These are phyloP conservation scores for Linnemannia schmuckeri DNA, from an alignment of 192 early-diverging fungal species.

Conservation along the genomic window DNA sequence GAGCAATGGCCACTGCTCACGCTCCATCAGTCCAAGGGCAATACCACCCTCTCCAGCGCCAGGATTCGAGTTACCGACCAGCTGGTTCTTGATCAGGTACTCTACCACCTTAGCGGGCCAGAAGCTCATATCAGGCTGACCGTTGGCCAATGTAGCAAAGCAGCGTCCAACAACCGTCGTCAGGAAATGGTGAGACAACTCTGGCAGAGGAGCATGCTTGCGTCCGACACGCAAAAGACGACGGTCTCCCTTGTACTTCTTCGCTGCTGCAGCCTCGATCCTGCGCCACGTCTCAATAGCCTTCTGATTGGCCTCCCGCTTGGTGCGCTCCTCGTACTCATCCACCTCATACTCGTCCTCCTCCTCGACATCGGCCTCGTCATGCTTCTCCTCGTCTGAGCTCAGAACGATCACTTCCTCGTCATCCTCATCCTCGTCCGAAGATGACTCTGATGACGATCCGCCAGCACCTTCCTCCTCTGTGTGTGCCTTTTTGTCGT, in stretches of 20 bases:
- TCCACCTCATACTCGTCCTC: slow-evolving; percentile 37
- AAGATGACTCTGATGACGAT: slow-evolving; percentile 49
- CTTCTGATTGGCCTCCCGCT: slow-evolving; percentile 22
- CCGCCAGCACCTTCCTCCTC: slow-evolving; percentile 17
- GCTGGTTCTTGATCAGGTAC: slow-evolving; percentile 56
- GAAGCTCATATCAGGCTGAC: slow-evolving; percentile 56
- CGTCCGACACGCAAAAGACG: slow-evolving; percentile 27
- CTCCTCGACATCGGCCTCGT: slow-evolving; percentile 26
- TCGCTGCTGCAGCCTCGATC: slow-evolving; percentile 33
- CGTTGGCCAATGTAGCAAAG: slow-evolving; percentile 31
- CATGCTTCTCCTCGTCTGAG: slow-evolving; percentile 37
- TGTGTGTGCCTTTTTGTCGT: slow-evolving; percentile 8
- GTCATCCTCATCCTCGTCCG: slow-evolving; percentile 46
- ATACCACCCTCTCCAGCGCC: slow-evolving; percentile 55
- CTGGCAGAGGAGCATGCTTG: slow-evolving; percentile 34
- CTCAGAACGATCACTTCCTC: slow-evolving; percentile 34
- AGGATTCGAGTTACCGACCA: slow-evolving; percentile 51
- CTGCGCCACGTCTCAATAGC: slow-evolving; percentile 28
- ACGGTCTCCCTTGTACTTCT: slow-evolving; percentile 24
- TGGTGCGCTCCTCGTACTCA: slow-evolving; percentile 21
- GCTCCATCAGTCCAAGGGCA: slow-evolving; percentile 55
- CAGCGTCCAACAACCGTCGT: slow-evolving; percentile 49
- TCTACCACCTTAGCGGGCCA: slow-evolving; percentile 57
- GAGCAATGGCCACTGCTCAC: slow-evolving; percentile 59
- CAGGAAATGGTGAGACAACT: slow-evolving; percentile 59